phyloP scores from a whole-genome alignment of 129 eudicot species.

The Arctium minus region DNA sequence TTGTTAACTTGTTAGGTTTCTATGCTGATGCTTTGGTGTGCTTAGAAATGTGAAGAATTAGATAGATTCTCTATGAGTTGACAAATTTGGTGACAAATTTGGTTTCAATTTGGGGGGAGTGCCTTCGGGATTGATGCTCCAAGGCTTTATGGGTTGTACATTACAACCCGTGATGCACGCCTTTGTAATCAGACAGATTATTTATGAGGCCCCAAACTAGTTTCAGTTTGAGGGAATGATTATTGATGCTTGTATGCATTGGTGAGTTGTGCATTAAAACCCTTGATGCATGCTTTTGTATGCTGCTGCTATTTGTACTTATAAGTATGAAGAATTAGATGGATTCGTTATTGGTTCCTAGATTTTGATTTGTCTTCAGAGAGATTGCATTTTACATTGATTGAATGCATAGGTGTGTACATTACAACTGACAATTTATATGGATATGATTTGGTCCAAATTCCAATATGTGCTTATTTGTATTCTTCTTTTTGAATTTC shows the following conservation, averaged over 20 bases:
- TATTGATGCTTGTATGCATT: too few species aligned
- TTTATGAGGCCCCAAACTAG: too few species aligned
- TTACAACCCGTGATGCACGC: not conserved
- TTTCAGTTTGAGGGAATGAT: too few species aligned
- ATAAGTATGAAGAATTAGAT: not conserved
- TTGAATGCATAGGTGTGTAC: not conserved
- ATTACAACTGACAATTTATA: not conserved
- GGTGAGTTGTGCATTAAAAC: not conserved
- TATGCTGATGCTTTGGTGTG: not conserved
- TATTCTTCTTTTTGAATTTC: constrained; percentile 3
- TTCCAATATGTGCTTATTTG: not conserved
- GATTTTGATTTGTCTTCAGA: not conserved
- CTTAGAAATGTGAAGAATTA: not conserved
- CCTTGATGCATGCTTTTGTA: constrained; percentile 1
- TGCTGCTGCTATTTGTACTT: not conserved
- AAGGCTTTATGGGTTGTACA: not conserved
- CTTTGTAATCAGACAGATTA: not conserved
- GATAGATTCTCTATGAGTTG: not conserved
- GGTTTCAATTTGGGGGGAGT: not conserved
- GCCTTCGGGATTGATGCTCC: not conserved
- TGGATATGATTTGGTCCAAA: not conserved
- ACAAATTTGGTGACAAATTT: not conserved
- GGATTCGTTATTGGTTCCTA: not conserved
- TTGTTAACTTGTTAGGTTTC: not conserved
- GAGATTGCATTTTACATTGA: not conserved